phyloP scores from a whole-genome alignment of 805 yeast genomes.

The Isabelozyma heimii region DNA sequence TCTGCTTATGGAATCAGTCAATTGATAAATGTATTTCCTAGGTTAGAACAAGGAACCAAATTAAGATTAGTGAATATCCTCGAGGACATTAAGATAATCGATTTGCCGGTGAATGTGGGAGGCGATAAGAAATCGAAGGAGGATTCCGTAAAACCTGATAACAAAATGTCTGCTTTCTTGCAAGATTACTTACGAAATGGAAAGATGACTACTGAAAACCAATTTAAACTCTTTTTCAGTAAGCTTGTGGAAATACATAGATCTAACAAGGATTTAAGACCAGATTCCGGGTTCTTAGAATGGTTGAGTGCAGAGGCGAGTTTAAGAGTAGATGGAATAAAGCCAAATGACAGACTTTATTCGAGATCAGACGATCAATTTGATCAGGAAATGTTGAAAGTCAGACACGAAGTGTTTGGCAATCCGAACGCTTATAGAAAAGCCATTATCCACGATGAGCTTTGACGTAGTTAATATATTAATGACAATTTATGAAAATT shows the following conservation, averaged over 20 bases:
- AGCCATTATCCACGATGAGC: constrained; percentile 49
- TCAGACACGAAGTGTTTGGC: constrained; percentile 72
- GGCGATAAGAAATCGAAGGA: constrained; percentile 15
- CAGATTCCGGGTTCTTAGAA: constrained; percentile 46
- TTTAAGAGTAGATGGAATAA: constrained; percentile 10
- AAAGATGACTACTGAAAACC: constrained; percentile 28
- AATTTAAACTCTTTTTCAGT: constrained; percentile 40
- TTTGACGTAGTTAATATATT: constrained; percentile 4
- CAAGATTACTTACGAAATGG: constrained; percentile 29
- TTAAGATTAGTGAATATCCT: constrained; percentile 44
- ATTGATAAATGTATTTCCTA: constrained; percentile 25
- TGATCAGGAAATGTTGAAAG: constrained; percentile 27
- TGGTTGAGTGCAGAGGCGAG: constrained; percentile 57
- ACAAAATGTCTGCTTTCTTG: constrained; percentile 31
- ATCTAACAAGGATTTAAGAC: constrained; percentile 20
- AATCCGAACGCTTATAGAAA: constrained; percentile 71
- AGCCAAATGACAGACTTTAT: constrained; percentile 28
- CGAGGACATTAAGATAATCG: constrained; percentile 37
- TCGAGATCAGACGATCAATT: constrained; percentile 34
- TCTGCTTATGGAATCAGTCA: constrained; percentile 16
- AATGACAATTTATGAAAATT: no score
- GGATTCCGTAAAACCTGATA: constrained; percentile 18
- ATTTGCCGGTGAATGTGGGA: neutral
- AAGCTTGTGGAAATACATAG: constrained; percentile 33
- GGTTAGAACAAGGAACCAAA: constrained; percentile 26